phyloP scores from a whole-genome alignment of 129 eudicot species.

The Kitagawia praeruptora region DNA sequence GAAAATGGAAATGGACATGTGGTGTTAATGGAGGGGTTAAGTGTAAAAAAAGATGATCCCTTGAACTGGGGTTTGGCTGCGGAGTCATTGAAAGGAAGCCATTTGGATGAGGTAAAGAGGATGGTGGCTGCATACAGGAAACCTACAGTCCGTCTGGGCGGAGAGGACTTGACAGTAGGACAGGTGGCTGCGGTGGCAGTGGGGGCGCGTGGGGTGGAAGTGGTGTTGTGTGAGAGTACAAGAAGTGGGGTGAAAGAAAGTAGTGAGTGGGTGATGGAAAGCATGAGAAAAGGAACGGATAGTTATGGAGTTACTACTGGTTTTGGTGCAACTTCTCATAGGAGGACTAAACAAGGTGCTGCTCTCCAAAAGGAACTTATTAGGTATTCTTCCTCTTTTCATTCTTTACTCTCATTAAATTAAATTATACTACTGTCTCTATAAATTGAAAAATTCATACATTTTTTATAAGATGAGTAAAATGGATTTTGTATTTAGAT shows the following conservation, averaged over 20 bases:
- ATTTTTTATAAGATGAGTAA: too few relatives aligned
- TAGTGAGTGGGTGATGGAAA: slow-evolving; percentile 43
- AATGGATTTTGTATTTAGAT: too few relatives aligned
- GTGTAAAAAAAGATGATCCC: slow-evolving; percentile 17
- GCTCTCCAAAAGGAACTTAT: slow-evolving; percentile 54
- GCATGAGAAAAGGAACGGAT: slow-evolving; percentile 40
- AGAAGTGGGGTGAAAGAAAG: slow-evolving; percentile 33
- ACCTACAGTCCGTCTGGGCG: slow-evolving; percentile 26
- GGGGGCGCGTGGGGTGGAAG: slow-evolving; percentile 14
- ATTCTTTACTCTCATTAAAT: background rate
- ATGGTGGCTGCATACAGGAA: slow-evolving; percentile 36
- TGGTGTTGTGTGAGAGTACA: slow-evolving; percentile 35
- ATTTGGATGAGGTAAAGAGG: slow-evolving; percentile 36
- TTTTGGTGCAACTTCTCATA: slow-evolving; percentile 44
- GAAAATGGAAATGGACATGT: slow-evolving; percentile 5
- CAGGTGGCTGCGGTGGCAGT: slow-evolving; percentile 44
- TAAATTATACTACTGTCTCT: background rate
- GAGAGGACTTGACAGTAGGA: slow-evolving; percentile 27
- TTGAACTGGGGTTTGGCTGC: slow-evolving; percentile 35
- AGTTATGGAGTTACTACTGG: slow-evolving; percentile 48
- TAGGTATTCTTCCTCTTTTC: slow-evolving; percentile 14
- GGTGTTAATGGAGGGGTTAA: background rate
- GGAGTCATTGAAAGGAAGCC: slow-evolving; percentile 34
- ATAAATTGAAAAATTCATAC: too few relatives aligned
- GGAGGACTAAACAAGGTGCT: slow-evolving; percentile 40